These are phyloP conservation scores for Quambalaria eucalypti DNA, from an alignment of 1,284 basidiomycete species.

Conservation along the genomic window DNA sequence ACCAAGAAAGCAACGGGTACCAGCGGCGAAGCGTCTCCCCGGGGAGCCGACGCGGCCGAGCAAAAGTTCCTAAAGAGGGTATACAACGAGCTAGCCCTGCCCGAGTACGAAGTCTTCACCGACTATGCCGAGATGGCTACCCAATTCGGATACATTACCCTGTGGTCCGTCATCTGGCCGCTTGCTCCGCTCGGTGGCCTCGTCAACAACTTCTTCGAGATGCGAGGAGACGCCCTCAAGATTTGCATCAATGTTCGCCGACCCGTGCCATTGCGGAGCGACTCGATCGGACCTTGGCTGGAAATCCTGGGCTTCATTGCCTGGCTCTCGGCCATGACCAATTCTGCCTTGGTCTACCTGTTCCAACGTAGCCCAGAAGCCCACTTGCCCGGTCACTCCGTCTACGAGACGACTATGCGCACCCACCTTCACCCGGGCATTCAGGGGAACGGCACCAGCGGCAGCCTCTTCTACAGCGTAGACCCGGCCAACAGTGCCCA, in stretches of 20 bases:
- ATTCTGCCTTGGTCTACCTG: conserved; percentile 32
- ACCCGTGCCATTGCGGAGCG: conserved; percentile 73
- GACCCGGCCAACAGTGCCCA: conserved; percentile 5
- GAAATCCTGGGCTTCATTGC: conserved; percentile 57
- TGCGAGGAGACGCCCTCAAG: conserved; percentile 90
- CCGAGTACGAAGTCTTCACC: conserved; percentile 58
- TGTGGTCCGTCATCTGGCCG: conserved; percentile 93
- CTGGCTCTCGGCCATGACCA: conserved; percentile 32
- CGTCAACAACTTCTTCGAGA: conserved; percentile 77
- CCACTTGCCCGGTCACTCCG: conserved; percentile 14
- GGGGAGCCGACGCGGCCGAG: conserved; percentile 52
- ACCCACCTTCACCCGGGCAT: conserved; percentile 15
- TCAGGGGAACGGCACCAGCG: neutral
- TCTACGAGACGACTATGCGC: conserved; percentile 30
- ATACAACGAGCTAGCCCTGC: conserved; percentile 66
- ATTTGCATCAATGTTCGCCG: conserved; percentile 75
- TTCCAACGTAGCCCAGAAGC: conserved; percentile 24
- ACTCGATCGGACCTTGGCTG: conserved; percentile 90
- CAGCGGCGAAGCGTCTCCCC: neutral
- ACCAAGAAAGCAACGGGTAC: neutral
- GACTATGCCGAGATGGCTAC: conserved; percentile 95
- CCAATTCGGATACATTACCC: conserved; percentile 65
- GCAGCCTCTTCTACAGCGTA: neutral
- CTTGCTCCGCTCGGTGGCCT: conserved; percentile 56
- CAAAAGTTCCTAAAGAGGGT: conserved; percentile 67